phyloP scores from a whole-genome alignment of 768 basidiomycete species.

The Collybia sordida region DNA sequence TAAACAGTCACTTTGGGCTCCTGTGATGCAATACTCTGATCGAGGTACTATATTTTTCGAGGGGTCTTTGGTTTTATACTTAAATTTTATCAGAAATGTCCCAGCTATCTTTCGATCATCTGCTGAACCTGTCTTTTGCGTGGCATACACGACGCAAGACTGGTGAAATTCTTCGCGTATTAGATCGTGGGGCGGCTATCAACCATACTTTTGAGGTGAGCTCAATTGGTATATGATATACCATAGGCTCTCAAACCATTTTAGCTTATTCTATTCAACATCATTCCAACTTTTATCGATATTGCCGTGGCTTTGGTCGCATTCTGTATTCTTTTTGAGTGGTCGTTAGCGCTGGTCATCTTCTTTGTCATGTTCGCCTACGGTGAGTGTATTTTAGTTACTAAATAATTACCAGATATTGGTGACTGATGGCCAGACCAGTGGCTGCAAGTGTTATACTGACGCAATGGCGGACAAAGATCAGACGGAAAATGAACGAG shows the following conservation, averaged over 20 bases:
- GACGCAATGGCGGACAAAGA: slow-evolving; percentile 70
- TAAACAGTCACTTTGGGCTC: slow-evolving; percentile 70
- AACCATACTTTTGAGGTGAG: slow-evolving; percentile 74
- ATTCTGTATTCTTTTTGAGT: slow-evolving; percentile 64
- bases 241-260: slow-evolving; percentile 5
- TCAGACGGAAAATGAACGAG: slow-evolving; percentile 82
- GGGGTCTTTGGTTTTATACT: background rate
- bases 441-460: slow-evolving; percentile 52
- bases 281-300: slow-evolving; percentile 82
- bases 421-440: slow-evolving; percentile 18
- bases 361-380: slow-evolving; percentile 75
- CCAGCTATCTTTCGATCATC: slow-evolving; percentile 79
- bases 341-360: slow-evolving; percentile 65
- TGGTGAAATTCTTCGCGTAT: slow-evolving; percentile 79
- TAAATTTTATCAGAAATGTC: slow-evolving; percentile 66
- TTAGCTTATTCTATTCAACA: slow-evolving; percentile 79
- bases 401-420: background rate
- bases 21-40: slow-evolving; percentile 89
- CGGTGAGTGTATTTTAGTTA: slow-evolving; percentile 38
- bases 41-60: slow-evolving; percentile 39
- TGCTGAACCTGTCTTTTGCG: slow-evolving; percentile 82
- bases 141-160: slow-evolving; percentile 85
- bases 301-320: slow-evolving; percentile 67
- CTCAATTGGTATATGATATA: background rate
- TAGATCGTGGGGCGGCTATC: slow-evolving; percentile 83